These are phyloP conservation scores for Solanum clarkiae DNA, from an alignment of 257 asterid genomes.

Conservation along the genomic window DNA sequence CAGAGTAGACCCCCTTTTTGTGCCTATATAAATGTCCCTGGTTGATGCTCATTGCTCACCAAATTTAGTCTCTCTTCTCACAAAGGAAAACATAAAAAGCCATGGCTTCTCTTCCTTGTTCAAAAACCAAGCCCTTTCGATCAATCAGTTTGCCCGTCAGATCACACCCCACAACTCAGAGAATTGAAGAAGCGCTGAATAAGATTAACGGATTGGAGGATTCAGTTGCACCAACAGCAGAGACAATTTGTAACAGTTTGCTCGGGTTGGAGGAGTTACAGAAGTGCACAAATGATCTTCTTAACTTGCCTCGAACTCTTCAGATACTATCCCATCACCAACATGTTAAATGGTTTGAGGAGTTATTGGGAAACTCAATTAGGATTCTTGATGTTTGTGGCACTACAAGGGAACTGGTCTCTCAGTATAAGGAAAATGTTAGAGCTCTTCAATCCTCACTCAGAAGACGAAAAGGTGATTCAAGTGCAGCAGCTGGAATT, in stretches of 20 bases:
- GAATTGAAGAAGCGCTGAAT: neutral
- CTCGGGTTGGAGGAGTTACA: slow-evolving; percentile 9
- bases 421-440: slow-evolving; percentile 7
- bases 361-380: slow-evolving; percentile 6
- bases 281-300: slow-evolving; percentile 10
- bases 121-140: slow-evolving; percentile 4
- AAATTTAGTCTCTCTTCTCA: neutral
- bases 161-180: slow-evolving; percentile 3
- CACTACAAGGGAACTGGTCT: neutral
- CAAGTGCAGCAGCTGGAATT: neutral
- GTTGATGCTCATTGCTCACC: neutral
- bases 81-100: neutral
- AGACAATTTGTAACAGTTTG: neutral
- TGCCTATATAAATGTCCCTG: neutral
- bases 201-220: neutral
- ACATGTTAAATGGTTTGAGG: slow-evolving; percentile 6
- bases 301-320: slow-evolving; percentile 8
- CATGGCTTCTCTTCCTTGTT: neutral
- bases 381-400: slow-evolving; percentile 16
- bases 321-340: neutral
- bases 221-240: neutral
- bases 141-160: neutral
- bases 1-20: neutral
- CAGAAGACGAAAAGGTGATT: slow-evolving; percentile 18
- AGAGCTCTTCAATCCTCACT: slow-evolving; percentile 13